Evolutionary conservation across 352 stramenopile genomes (phyloP).

Genomic region (Phytophthora fragariaefolia): DNA sequence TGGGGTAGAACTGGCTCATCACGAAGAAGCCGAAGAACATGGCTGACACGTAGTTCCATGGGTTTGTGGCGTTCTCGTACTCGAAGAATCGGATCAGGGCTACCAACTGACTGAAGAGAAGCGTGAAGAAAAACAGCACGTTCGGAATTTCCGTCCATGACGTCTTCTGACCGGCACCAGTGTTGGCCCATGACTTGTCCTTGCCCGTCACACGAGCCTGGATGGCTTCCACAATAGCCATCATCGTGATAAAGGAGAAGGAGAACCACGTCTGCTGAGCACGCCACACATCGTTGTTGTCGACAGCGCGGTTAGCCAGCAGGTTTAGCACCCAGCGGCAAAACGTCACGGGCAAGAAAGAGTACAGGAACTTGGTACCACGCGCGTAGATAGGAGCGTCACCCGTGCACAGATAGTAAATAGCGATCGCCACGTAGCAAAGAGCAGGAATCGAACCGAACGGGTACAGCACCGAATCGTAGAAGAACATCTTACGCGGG

Average conservation of each 20-base stretch:
- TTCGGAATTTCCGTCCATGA: conserved; percentile 91
- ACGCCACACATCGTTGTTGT: conserved; percentile 92
- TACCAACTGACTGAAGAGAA: conserved; percentile 76
- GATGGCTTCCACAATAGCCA: conserved; percentile 85
- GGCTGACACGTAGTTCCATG: conserved; percentile 90
- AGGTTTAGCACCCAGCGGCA: conserved; percentile 83
- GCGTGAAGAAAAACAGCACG: conserved; percentile 89
- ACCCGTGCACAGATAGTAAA: conserved; percentile 89
- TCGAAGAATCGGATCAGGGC: conserved; percentile 88
- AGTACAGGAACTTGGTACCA: conserved; percentile 84
- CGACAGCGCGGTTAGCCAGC: conserved; percentile 85
- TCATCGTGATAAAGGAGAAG: conserved; percentile 90
- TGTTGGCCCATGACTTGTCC: conserved; percentile 90
- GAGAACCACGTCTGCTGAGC: conserved; percentile 92
- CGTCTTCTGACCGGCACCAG: conserved; percentile 88
- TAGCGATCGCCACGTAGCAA: conserved; percentile 85
- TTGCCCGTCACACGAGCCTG: conserved; percentile 84
- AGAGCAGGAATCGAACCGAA: conserved; percentile 88
- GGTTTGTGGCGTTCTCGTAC: conserved; percentile 89
- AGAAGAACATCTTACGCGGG: conserved; percentile 92
- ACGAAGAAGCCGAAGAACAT: conserved; percentile 91
- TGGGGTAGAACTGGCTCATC: conserved; percentile 88
- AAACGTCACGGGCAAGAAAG: conserved; percentile 88
- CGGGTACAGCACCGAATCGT: conserved; percentile 89
- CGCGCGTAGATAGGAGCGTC: conserved; percentile 87